Percentiles rank a stretch among this genome's conserved stretches.
phyloP scores from a whole-genome alignment of 331 rosid species.

The Cucumis variabilis region DNA sequence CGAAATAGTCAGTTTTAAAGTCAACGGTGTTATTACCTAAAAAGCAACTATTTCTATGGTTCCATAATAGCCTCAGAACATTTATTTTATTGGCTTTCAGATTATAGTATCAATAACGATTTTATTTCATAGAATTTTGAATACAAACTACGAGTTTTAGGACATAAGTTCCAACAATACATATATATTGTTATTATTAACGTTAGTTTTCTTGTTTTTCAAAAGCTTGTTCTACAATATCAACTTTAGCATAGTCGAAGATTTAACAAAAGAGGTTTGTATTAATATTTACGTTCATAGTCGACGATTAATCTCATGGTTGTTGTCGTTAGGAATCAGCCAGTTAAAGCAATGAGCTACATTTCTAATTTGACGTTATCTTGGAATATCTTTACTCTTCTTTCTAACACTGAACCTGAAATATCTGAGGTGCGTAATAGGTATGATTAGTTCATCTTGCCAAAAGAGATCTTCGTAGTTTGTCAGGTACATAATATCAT shows the following conservation, averaged over 20 bases:
- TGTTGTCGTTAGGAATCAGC: conserved; percentile 64
- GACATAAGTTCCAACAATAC: too few species aligned
- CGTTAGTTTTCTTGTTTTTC: not conserved
- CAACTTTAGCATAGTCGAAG: conserved; percentile 81
- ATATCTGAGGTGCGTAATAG: conserved; percentile 74
- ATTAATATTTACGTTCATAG: conserved; percentile 27
- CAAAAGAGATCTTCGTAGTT: not conserved
- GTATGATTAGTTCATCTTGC: conserved; percentile 41
- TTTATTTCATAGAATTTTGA: too few species aligned
- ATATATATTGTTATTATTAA: not conserved
- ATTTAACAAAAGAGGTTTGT: conserved; percentile 84
- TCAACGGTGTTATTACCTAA: too few species aligned
- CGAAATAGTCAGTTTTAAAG: too few species aligned
- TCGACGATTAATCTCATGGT: conserved; percentile 81
- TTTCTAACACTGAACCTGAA: conserved; percentile 60
- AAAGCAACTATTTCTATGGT: too few species aligned
- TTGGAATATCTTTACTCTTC: conserved; percentile 76
- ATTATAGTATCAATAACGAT: too few species aligned
- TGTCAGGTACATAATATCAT: not conserved
- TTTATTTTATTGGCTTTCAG: too few species aligned
- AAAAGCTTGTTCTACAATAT: conserved; percentile 91
- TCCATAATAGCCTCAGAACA: too few species aligned
- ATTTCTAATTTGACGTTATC: conserved; percentile 72
- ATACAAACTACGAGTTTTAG: too few species aligned
- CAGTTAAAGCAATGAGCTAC: conserved; percentile 79